A percentile compares a stretch with the other conserved stretches of the same genome.
phyloP scores from a whole-genome alignment of 164 flowering plant genomes.

The Dillenia turbinata region DNA sequence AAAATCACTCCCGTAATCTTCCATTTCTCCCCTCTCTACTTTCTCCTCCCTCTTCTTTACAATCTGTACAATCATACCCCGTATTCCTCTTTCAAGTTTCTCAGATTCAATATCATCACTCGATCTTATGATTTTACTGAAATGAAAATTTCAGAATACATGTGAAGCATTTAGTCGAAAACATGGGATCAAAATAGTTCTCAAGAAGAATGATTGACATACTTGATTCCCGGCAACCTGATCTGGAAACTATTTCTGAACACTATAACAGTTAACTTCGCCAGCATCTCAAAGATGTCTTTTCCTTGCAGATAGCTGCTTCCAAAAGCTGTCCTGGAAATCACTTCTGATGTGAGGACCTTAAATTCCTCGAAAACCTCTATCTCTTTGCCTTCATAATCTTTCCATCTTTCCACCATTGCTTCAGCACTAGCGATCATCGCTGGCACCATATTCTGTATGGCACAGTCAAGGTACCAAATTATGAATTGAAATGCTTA shows the following conservation, averaged over 20 bases:
- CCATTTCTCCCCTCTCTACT: background rate
- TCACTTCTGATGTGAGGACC: slow-evolving; percentile 7
- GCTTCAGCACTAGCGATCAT: background rate
- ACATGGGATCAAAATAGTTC: too few species aligned
- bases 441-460: slow-evolving; percentile 10
- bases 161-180: too few species aligned
- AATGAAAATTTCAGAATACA: too few species aligned
- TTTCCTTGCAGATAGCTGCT: slow-evolving; percentile 4
- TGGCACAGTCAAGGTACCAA: background rate
- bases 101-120: slow-evolving; percentile 10
- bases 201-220: background rate
- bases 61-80: background rate
- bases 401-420: slow-evolving; percentile 9
- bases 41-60: slow-evolving; percentile 4
- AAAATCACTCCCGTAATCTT: too few species aligned
- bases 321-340: slow-evolving; percentile 9
- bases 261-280: background rate
- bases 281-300: slow-evolving; percentile 7
- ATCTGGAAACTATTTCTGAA: background rate
- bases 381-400: slow-evolving; percentile 10
- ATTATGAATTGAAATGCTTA: too few species aligned
- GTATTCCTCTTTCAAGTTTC: slow-evolving; percentile 4
- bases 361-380: slow-evolving; percentile 10
- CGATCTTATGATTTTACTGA: background rate
- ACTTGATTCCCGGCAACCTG: slow-evolving; percentile 11